phyloP scores from a whole-genome alignment of 208 protist species.

The Trypanosoma scelopori region DNA sequence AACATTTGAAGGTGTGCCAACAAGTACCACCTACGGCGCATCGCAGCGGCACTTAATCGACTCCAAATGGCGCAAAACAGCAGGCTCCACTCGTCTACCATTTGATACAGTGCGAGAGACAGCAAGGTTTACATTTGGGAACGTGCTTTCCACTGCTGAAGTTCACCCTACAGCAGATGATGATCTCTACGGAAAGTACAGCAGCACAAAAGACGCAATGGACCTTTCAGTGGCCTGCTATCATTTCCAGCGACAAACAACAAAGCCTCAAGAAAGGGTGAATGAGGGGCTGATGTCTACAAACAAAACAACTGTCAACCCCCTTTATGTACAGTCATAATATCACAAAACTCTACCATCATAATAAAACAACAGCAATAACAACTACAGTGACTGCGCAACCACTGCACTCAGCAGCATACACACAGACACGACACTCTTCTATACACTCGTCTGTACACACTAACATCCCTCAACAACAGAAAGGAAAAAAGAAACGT shows the following conservation, averaged over 20 bases:
- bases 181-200: constrained; percentile 26
- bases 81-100: background rate
- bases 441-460: background rate
- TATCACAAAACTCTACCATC: too few species aligned
- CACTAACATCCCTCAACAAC: background rate
- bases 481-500: background rate
- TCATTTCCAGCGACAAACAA: constrained; percentile 56
- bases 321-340: too few species aligned
- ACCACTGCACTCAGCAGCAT: too few species aligned
- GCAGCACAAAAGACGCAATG: constrained; percentile 35
- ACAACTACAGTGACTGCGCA: too few species aligned
- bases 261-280: background rate
- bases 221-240: constrained; percentile 48
- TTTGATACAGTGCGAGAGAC: background rate
- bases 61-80: constrained; percentile 6
- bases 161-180: constrained; percentile 17
- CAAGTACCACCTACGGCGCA: constrained; percentile 27
- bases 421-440: background rate
- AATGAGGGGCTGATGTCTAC: background rate
- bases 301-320: background rate
- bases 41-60: constrained; percentile 22
- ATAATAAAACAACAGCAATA: too few species aligned
- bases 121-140: background rate
- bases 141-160: background rate
- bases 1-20: constrained; percentile 7